Evolutionary conservation across 1,284 basidiomycete genomes (phyloP).

Genomic region (Austroboletus niveus): DNA sequence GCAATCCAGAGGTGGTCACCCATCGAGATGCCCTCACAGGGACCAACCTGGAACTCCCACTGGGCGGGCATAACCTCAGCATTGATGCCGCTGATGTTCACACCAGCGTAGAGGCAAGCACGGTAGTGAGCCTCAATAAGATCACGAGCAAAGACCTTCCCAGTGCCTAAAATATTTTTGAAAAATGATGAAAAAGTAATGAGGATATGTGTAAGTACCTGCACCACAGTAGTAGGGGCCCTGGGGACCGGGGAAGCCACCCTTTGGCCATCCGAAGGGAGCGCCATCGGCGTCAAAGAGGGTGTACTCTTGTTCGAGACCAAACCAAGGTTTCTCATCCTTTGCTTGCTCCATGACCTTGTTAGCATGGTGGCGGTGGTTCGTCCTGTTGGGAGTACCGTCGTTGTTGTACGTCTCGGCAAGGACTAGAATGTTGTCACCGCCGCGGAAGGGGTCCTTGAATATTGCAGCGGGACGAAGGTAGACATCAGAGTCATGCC

Average conservation of each 20-base stretch:
- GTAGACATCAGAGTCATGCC: conserved; percentile 95
- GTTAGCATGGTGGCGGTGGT: conserved; percentile 88
- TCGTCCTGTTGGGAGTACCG: conserved; percentile 97
- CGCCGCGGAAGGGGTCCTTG: conserved; percentile 99
- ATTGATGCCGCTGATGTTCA: conserved; percentile 99
- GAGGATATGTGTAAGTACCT: conserved; percentile 49
- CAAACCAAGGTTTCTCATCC: conserved; percentile 91
- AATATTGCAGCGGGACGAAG: conserved; percentile 97
- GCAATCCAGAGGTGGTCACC: conserved; percentile 99
- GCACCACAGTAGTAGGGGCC: conserved; percentile 99
- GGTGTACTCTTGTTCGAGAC: conserved; percentile 99
- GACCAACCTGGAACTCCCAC: conserved; percentile 99
- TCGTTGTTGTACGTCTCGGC: conserved; percentile 99
- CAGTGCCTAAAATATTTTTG: conserved; percentile 60
- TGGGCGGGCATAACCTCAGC: conserved; percentile 99
- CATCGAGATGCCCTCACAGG: conserved; percentile 97
- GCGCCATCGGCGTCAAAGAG: conserved; percentile 92
- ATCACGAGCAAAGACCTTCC: conserved; percentile 98
- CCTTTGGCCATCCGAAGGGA: conserved; percentile 97
- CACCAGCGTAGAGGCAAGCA: conserved; percentile 92
- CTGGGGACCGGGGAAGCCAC: conserved; percentile 99
- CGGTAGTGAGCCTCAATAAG: conserved; percentile 99
- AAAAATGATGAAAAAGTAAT: conserved; percentile 8
- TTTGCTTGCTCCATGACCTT: conserved; percentile 93
- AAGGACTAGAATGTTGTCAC: conserved; percentile 96